Conservation (phyloP, 176 grass and related monocot species). For the Alloteropsis semialata region DNA sequence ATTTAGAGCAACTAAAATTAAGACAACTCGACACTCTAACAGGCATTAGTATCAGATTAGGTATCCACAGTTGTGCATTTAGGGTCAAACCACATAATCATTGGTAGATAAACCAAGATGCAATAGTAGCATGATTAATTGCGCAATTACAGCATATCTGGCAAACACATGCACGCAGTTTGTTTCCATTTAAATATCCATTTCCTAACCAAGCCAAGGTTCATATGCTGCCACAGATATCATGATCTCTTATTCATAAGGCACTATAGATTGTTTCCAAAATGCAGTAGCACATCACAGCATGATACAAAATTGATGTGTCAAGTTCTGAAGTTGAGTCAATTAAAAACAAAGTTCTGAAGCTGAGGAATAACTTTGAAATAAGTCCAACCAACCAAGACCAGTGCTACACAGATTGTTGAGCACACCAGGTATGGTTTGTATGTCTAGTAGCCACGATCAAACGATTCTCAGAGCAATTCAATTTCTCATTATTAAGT, state of each 20-base stretch:
- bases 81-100: not conserved
- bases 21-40: not conserved
- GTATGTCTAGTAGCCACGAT: not conserved
- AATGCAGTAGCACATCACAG: not conserved
- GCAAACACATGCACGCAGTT: not conserved
- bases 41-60: not conserved
- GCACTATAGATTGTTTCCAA: not conserved
- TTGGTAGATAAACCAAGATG: not conserved
- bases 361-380: not conserved
- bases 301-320: not conserved
- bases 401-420: not conserved
- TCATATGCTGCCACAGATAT: not conserved
- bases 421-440: not conserved
- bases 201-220: not conserved
- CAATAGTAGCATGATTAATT: not conserved
- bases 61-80: not conserved
- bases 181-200: not conserved
- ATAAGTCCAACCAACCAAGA: not conserved
- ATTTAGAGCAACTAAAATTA: not conserved
- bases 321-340: no score
- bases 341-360: no score
- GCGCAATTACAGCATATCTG: not conserved
- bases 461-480: no score
- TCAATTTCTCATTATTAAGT: not conserved
- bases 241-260: not conserved